Conservation (phyloP, 2,329 filamentous ascomycete genomes). For the Trichoderma endophyticum region DNA sequence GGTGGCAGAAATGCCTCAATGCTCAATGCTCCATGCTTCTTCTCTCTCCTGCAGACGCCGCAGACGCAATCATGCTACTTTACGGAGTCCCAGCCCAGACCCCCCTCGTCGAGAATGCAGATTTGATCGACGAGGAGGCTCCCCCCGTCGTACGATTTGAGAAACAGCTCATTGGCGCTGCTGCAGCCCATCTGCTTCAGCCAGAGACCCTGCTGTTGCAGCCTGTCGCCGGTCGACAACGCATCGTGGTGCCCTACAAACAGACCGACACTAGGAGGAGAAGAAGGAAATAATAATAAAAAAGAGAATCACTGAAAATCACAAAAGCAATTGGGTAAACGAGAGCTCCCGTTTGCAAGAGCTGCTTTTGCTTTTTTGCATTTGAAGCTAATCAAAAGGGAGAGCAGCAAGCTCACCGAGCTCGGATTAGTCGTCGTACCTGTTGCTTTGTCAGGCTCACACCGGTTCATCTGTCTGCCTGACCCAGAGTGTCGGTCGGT, state of each 20-base stretch:
- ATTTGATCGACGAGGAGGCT: slow-evolving; percentile 15
- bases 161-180: slow-evolving; percentile 16
- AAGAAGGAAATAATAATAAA: neutral
- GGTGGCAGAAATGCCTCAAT: neutral
- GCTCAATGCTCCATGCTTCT: neutral
- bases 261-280: neutral
- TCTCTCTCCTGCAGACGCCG: slow-evolving; percentile 16
- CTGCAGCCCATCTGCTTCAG: slow-evolving; percentile 10
- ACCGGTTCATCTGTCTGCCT: slow-evolving; percentile 16
- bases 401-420: neutral
- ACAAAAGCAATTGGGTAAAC: neutral
- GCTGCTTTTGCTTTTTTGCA: neutral
- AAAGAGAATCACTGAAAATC: neutral
- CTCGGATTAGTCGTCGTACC: neutral
- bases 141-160: slow-evolving; percentile 16
- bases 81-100: neutral
- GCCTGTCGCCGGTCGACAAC: neutral
- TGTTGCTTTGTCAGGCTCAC: slow-evolving; percentile 10
- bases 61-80: slow-evolving; percentile 19
- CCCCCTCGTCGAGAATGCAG: slow-evolving; percentile 7
- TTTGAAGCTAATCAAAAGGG: neutral
- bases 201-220: neutral
- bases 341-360: neutral
- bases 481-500: slow-evolving; percentile 16
- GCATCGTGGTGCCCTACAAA: neutral